Evolutionary conservation across 78 protist species (phyloP).

Genomic region (Protostelium mycophagum): DNA sequence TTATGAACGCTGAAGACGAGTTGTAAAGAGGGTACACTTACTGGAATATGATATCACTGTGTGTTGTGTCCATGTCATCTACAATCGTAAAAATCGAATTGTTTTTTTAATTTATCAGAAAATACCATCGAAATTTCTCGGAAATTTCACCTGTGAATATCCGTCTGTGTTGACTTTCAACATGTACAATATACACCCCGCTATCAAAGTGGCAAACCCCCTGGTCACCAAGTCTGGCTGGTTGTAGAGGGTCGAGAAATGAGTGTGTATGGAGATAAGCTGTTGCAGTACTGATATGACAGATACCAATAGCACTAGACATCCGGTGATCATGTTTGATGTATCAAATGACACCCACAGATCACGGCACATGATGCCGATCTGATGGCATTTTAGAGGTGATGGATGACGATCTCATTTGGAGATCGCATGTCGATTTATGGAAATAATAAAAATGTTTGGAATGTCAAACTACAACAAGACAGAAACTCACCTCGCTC

Average conservation of each 20-base stretch:
- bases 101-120: too few species aligned
- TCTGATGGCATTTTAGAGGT: too few species aligned
- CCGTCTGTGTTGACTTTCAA: background rate
- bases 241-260: background rate
- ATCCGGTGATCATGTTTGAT: conserved; percentile 26
- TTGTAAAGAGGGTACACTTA: background rate
- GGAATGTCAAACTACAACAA: too few species aligned
- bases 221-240: background rate
- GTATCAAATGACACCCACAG: conserved; percentile 58
- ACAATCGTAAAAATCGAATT: too few species aligned
- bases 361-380: conserved; percentile 34
- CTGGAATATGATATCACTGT: background rate
- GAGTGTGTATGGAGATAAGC: background rate
- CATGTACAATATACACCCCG: background rate
- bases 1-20: too few species aligned
- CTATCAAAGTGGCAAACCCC: background rate
- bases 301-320: conserved; percentile 6
- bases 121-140: too few species aligned
- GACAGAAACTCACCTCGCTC: too few species aligned
- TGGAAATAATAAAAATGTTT: too few species aligned
- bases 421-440: too few species aligned
- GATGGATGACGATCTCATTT: too few species aligned
- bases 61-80: background rate
- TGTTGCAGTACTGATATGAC: background rate
- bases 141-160: too few species aligned